Evolutionary conservation across 805 yeast genomes (phyloP), one percentile per base, ranked within the genome.

Genomic region (Isabelozyma heimii): DNA sequence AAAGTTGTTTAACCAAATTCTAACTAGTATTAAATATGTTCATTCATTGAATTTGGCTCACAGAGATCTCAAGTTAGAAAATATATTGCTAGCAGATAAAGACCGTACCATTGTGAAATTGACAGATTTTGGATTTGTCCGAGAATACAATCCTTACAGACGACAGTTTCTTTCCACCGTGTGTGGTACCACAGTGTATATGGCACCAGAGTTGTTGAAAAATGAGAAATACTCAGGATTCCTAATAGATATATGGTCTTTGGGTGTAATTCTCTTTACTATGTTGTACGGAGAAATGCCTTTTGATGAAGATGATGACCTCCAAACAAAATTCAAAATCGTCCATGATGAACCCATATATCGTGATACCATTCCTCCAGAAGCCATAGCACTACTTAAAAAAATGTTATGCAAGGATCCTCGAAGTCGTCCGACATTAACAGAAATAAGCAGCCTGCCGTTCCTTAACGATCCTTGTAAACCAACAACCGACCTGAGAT

Each of bases 111-210:
- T 83, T 43, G 82, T 89, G 16, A 91, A 91, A 63, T 69, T 92
- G 45, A 85, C 96, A 5, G 99, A 92, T 69, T 91, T 92, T 67
- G 99, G 99, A 0, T 92, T 92, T 65, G 89, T 97, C 0, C 75
- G 98, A 52, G 97, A 89, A 57, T 82, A 60, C 53, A 69, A 66
- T 45, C 77, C 76, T 1, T 59, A 56, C 35, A 60, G 57, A 38
- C 74, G 85, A 44, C 67, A 76, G 5, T 66, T 85, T 43, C 67
- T 92, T 33, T 87, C 85, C 44, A 94, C 97, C 0, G 76, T 91
- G 1, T 92, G 99, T 67, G 99, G 99, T 2, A 92, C 98, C 0
- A 83, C 91, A 0, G 95, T 90, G 3, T 92, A 92, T 63, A 91
- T 92, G 97, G 97, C 99, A 0, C 99, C 99, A 0, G 99, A 92